Evolutionary conservation across 495 filamentous ascomycete species (phyloP), one percentile per base, ranked within the genome.

Genomic region (Talaromyces liani): DNA sequence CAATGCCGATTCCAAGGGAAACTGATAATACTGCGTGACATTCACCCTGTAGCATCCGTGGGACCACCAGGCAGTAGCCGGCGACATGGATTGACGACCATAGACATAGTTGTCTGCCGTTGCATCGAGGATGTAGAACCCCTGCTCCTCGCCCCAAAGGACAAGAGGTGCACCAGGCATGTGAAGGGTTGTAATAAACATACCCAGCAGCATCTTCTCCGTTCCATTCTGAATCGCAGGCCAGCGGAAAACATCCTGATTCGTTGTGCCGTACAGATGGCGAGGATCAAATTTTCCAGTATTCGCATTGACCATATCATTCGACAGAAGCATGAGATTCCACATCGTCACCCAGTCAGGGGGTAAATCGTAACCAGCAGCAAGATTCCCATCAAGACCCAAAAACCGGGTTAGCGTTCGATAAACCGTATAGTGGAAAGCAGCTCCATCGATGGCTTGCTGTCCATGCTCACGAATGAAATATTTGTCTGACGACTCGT

Each of bases 181-280:
- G 51, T 86, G 75, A 8, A 90, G 64, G 20, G 85, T 88, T 0
- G 82, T 86, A 63, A 91, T 83, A 63, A 88, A 90, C 1, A 82
- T 70, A 8, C 76, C 88, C 0, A 91, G 73, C 4, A 90, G 73
- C 70, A 82, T 79, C 59, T 85, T 81, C 68, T 89, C 80, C 1
- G 83, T 81, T 6, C 88, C 88, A 60, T 82, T 77, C n/a, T 79
- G 73, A 56, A 91, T 77, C 3, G 84, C 78, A 7, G 88, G 88
- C 88, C 88, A 91, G 8, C 88, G 82, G 70, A 91, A 89, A 5
- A 91, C 86, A 68, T 91, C 88, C 72, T 91, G 88, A 67, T 90
- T 90, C 6, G 85, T 87, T 2, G 78, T 79, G 29, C 88, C 88
- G 58, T 84, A 90, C 79, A 90, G 82, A 67, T 91, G 87, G 14